Percentiles rank a stretch among this genome's conserved stretches.
These are phyloP conservation scores for Aspergillus glaucus DNA, from an alignment of 2,329 filamentous ascomycete species.

Conservation along the genomic window DNA sequence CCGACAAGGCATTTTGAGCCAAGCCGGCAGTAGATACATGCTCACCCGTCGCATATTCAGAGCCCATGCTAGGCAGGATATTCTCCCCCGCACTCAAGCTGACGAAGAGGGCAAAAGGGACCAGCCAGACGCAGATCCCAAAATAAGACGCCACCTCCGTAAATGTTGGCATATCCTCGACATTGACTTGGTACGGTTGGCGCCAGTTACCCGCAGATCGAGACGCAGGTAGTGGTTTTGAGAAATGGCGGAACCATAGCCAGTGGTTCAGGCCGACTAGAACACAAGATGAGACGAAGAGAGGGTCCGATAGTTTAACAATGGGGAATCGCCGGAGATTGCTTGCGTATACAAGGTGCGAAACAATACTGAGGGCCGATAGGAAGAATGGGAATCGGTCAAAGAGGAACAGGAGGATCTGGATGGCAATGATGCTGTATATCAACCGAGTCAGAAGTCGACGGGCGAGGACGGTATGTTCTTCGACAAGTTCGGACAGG, in stretches of 20 bases:
- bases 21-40: constrained; percentile 18
- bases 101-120: constrained; percentile 92
- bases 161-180: constrained; percentile 63
- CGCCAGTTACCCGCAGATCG: constrained; percentile 27
- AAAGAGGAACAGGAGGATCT: constrained; percentile 67
- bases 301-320: constrained; percentile 78
- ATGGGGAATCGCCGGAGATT: constrained; percentile 73
- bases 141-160: constrained; percentile 95
- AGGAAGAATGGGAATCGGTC: constrained; percentile 79
- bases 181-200: constrained; percentile 38
- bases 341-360: constrained; percentile 78
- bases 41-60: constrained; percentile 59
- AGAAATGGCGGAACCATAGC: constrained; percentile 94
- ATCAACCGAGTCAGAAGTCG: constrained; percentile 79
- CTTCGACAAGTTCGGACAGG: constrained; percentile 93
- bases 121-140: constrained; percentile 91
- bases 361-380: constrained; percentile 67
- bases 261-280: constrained; percentile 88
- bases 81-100: constrained; percentile 92
- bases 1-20: constrained; percentile 17
- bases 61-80: constrained; percentile 85
- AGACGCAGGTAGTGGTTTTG: constrained; percentile 48
- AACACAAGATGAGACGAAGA: constrained; percentile 78
- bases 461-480: constrained; percentile 90
- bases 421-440: constrained; percentile 69